A percentile compares a stretch with the other conserved stretches of the same genome.
These are phyloP conservation scores for Mediolabrus comicus DNA, from an alignment of 108 stramenopile genomes.

Conservation along the genomic window DNA sequence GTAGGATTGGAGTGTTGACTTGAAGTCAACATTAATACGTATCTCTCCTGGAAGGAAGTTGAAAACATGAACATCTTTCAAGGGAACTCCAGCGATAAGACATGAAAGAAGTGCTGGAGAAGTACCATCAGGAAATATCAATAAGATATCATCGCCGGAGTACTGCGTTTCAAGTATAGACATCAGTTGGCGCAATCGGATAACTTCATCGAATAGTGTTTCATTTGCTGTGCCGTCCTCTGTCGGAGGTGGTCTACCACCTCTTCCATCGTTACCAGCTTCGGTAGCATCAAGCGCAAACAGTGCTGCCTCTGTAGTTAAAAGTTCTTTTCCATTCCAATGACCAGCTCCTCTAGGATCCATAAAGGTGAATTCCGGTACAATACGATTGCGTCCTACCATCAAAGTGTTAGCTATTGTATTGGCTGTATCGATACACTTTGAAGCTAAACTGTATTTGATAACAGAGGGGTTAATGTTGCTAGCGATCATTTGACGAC, in stretches of 20 bases:
- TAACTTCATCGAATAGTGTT: conserved; percentile 48
- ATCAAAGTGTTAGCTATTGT: conserved; percentile 45
- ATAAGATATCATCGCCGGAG: conserved; percentile 54
- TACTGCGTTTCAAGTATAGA: conserved; percentile 57
- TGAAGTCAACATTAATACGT: conserved; percentile 37
- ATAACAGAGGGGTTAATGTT: conserved; percentile 48
- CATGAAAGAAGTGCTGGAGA: conserved; percentile 49
- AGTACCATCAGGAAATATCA: conserved; percentile 64
- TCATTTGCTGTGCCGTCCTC: conserved; percentile 69
- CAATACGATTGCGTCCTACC: conserved; percentile 47
- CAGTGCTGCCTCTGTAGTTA: conserved; percentile 11
- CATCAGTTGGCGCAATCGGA: conserved; percentile 54
- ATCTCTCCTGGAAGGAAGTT: conserved; percentile 55
- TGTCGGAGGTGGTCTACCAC: conserved; percentile 54
- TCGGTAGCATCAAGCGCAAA: conserved; percentile 35
- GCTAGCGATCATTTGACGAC: conserved; percentile 23
- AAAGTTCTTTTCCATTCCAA: conserved; percentile 37
- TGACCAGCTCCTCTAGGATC: conserved; percentile 45
- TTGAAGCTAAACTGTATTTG: conserved; percentile 45
- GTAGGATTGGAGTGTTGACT: conserved; percentile 11
- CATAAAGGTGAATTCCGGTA: conserved; percentile 66
- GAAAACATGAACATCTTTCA: conserved; percentile 43
- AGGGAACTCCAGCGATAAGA: conserved; percentile 55
- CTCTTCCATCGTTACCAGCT: conserved; percentile 24
- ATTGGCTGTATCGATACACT: conserved; percentile 52